Evolutionary conservation across 306 rosid species (phyloP).

Genomic region (Ormosia semicastrata): DNA sequence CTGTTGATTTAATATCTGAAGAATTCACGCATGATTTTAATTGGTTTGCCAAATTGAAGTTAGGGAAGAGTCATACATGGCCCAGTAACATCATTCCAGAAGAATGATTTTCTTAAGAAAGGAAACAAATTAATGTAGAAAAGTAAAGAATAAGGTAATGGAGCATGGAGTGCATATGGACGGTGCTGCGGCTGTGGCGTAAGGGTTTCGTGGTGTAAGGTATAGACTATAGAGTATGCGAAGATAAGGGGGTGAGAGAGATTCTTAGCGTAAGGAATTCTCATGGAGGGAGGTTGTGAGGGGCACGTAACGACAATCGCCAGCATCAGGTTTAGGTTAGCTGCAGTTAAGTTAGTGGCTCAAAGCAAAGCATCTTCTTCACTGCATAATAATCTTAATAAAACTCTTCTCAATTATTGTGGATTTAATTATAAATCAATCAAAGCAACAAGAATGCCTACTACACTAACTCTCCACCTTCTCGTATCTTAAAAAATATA

Average conservation of each 20-base stretch:
- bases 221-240: constrained; percentile 38
- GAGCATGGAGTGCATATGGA: neutral
- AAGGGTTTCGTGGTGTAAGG: constrained; percentile 47
- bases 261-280: constrained; percentile 75
- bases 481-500: neutral
- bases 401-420: constrained; percentile 15
- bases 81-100: neutral
- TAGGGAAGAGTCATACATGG: neutral
- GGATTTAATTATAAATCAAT: neutral
- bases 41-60: neutral
- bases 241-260: constrained; percentile 27
- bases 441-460: neutral
- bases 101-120: constrained; percentile 15
- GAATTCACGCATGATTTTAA: neutral
- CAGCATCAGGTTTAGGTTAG: constrained; percentile 42
- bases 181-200: constrained; percentile 20
- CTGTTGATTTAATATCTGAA: neutral
- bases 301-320: constrained; percentile 61
- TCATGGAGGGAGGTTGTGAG: constrained; percentile 44
- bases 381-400: neutral
- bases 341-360: constrained; percentile 27
- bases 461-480: constrained; percentile 30
- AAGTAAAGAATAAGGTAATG: neutral
- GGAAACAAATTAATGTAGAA: neutral
- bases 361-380: constrained; percentile 71